Percentiles rank a stretch among this genome's conserved stretches.
phyloP scores from a whole-genome alignment of 768 basidiomycete species.

The Lentinula guzmanii region DNA sequence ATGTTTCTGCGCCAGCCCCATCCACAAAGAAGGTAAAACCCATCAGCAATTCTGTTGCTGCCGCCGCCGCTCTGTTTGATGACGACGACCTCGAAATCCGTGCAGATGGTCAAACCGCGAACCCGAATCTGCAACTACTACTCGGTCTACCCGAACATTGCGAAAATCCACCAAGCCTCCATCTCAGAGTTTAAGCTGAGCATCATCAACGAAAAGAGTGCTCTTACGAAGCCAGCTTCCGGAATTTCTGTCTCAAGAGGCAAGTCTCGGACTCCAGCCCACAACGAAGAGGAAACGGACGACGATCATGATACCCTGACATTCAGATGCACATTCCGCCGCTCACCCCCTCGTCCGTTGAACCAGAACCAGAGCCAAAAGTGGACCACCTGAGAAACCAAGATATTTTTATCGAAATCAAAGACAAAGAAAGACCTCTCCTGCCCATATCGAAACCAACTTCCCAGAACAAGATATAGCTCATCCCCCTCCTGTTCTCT shows the following conservation, averaged over 20 bases:
- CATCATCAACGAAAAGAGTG: neutral
- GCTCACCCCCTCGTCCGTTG: neutral
- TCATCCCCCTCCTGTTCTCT: neutral
- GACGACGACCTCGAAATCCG: slow-evolving; percentile 5
- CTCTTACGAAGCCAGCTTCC: slow-evolving; percentile 19
- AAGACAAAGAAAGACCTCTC: neutral
- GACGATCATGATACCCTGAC: neutral
- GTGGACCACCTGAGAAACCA: neutral
- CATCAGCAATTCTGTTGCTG: slow-evolving; percentile 11
- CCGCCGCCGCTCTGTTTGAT: slow-evolving; percentile 4
- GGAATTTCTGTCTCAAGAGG: slow-evolving; percentile 23
- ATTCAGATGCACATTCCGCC: neutral
- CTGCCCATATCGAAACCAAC: neutral
- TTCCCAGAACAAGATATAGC: neutral
- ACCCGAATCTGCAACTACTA: neutral
- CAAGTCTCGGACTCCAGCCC: neutral
- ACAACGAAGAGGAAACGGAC: neutral
- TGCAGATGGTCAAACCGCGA: neutral
- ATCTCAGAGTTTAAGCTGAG: neutral
- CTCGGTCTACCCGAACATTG: neutral
- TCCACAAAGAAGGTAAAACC: slow-evolving; percentile 7
- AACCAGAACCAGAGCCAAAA: neutral
- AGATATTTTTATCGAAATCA: neutral
- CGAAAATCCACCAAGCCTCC: slow-evolving; percentile 1
- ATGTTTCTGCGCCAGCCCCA: neutral